Evolutionary conservation across 2,329 filamentous ascomycete genomes (phyloP), one percentile per base, ranked within the genome.

Genomic region (Penicillium sp.): DNA sequence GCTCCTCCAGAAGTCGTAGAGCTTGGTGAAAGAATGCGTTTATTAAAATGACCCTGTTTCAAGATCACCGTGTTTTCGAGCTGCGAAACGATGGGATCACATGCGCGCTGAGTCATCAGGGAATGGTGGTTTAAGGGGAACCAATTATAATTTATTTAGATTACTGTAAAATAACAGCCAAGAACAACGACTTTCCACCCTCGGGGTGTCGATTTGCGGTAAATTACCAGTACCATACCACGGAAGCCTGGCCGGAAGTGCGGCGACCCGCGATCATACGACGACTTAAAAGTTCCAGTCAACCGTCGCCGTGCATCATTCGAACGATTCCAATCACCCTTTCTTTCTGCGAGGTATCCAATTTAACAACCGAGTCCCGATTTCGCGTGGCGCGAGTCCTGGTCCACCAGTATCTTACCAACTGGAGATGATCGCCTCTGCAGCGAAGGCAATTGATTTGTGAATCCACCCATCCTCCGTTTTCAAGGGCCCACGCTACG

Each of bases 181-280:
- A 31, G 24, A 24, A 43, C 46, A 24, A 2, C 7, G 1, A 4
- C 2, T 14, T 11, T 4, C 2, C 11, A 14, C 5, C 11, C n/a
- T 14, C 2, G 11, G 25, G 3, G 1, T 30, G 33, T 16, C 11
- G 3, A 38, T 18, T 35, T 18, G 40, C 27, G 7, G 7, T 11
- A 6, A 30, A 20, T 50, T 50, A 57, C 54, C 7, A 16, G 14
- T 2, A 27, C 16, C 11, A 28, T 51, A 51, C 35, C 35, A 2
- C 3, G 11, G 28, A 4, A 36, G 40, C 48, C 44, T 42, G 25
- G 24, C 60, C 65, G 65, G 65, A 67, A 67, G 50, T 44, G 51
- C 57, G 49, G 47, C 40, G 43, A 61, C 58, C 66, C 65, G 65
- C 60, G 66, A 68, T 68, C 65, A 68, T 68, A 67, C 65, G 63